Percentiles rank a stretch among this genome's conserved stretches.
These are phyloP conservation scores for Rhodotorula sp. DNA, from an alignment of 1,284 basidiomycete genomes.

Conservation along the genomic window DNA sequence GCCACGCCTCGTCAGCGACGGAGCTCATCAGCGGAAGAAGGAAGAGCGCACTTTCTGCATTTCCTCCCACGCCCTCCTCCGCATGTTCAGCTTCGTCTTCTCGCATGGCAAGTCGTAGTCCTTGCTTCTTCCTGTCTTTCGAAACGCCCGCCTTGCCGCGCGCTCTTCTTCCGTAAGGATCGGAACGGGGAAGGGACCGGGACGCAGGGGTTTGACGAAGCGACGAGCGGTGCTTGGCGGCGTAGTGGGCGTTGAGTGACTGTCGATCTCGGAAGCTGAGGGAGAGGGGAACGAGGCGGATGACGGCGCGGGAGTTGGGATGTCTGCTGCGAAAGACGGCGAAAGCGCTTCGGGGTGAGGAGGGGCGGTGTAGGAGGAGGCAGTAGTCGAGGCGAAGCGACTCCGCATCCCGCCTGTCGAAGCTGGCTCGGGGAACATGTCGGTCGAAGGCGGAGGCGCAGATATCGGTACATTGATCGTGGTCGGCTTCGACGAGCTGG, in stretches of 20 bases:
- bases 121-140: neutral
- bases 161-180: slow-evolving; percentile 1
- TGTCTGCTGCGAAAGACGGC: neutral
- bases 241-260: neutral
- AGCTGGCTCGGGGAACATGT: too few species aligned
- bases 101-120: neutral
- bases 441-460: too few species aligned
- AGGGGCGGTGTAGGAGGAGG: too few species aligned
- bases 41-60: neutral
- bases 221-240: neutral
- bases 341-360: too few species aligned
- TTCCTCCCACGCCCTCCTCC: slow-evolving; percentile 7
- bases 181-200: slow-evolving; percentile 4
- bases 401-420: too few species aligned
- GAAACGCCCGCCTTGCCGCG: neutral
- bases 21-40: too few species aligned
- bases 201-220: neutral
- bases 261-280: neutral
- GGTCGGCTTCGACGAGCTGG: too few species aligned
- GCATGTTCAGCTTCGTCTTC: neutral
- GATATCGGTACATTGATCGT: too few species aligned
- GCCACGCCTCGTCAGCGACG: too few species aligned
- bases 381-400: too few species aligned
- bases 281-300: neutral
- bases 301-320: neutral